Percentiles rank a stretch among this genome's conserved stretches.
Conservation (phyloP, 2,329 filamentous ascomycete genomes). For the Colletotrichum sp. region DNA sequence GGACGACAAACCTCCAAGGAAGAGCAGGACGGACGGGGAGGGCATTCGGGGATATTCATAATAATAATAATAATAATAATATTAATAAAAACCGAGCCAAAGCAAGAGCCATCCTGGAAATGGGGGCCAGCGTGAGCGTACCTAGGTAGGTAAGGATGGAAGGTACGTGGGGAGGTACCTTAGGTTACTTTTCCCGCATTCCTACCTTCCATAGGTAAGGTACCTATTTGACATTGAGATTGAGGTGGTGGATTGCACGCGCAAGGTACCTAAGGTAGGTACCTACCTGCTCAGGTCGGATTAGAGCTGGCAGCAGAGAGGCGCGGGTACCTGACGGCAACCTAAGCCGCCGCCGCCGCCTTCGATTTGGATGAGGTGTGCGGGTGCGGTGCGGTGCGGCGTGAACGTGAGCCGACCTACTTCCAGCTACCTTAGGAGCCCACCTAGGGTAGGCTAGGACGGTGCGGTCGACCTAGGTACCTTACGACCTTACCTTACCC, state of each 20-base stretch:
- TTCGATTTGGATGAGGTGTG: background rate
- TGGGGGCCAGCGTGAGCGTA: background rate
- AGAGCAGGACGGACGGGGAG: background rate
- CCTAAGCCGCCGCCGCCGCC: background rate
- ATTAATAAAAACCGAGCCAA: background rate
- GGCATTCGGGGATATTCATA: slow-evolving; percentile 19
- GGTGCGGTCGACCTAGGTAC: background rate
- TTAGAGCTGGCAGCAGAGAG: background rate
- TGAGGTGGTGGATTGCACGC: background rate
- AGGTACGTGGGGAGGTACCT: background rate
- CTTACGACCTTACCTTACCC: background rate
- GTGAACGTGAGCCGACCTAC: background rate
- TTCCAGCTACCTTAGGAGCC: background rate
- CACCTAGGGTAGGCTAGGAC: background rate
- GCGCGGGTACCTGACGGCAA: background rate
- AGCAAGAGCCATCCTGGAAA: background rate
- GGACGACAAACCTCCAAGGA: background rate
- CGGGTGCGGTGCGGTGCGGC: background rate
- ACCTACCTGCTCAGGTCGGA: background rate
- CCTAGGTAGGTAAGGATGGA: background rate
- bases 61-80: background rate
- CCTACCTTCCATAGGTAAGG: no score
- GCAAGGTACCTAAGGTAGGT: background rate
- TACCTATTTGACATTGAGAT: background rate
- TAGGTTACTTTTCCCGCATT: background rate